Evolutionary conservation across 2,329 filamentous ascomycete species (phyloP), one percentile per base, ranked within the genome.

Genomic region (Colletotrichum phormii): DNA sequence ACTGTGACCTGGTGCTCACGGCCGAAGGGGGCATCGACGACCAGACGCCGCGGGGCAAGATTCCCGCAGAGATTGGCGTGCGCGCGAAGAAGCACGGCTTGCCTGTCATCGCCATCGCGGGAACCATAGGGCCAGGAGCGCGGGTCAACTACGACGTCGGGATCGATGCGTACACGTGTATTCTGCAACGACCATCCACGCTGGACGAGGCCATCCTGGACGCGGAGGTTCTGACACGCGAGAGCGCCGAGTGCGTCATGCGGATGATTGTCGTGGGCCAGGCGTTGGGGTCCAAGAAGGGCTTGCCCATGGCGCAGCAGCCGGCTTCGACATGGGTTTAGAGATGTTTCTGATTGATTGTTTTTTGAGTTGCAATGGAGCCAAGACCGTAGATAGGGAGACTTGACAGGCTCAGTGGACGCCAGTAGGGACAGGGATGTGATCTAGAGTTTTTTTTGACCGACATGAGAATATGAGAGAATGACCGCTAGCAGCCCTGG

Each of bases 11-110:
- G 8, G 85, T 88, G 0, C 81, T 89, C 74, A 89, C 87, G 0
- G 87, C 86, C 1, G 87, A 89, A 75, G 87, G 87, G 0, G 85
- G 86, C 11, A 82, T 89, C 18, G 87, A 89, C 74, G 82, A 83
- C 58, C 87, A 89, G 74, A 88, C 86, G 0, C 84, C 86, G 0
- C 79, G 82, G 55, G 87, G 87, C 2, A 89, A 89, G 76, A 88
- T 89, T 74, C 87, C 87, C 9, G 86, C 84, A 3, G 87, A 89
- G 76, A 83, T 89, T 31, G 87, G 86, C 11, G 79, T 82, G 64
- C 81, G 86, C 11, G 87, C 87, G 3, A 86, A 84, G 76, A 78
- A 79, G 64, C 82, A 82, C 72, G 82, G 83, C 5, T 80, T 86
- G 3, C 86, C 86, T 0, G 87, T 89, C 2, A 78, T 83, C 53